A percentile compares a stretch with the other conserved stretches of the same genome.
These are phyloP conservation scores for Xylaria longipes DNA, from an alignment of 495 filamentous ascomycete genomes.

Conservation along the genomic window DNA sequence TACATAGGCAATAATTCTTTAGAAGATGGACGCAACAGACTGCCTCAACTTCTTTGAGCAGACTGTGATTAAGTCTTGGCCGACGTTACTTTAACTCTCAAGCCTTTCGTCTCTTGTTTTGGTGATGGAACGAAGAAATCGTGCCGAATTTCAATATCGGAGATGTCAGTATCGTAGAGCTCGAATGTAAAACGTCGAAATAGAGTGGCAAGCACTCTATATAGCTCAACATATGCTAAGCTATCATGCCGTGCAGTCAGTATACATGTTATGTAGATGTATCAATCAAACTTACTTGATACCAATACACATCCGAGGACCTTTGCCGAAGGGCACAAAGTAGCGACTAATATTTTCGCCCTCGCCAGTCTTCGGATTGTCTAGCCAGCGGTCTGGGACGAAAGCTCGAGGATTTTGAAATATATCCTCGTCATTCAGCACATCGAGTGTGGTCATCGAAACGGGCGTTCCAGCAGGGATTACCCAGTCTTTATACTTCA, in stretches of 20 bases:
- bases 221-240: conserved; percentile 19
- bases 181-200: conserved; percentile 17
- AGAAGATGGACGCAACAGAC: too few relatives aligned
- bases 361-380: conserved; percentile 14
- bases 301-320: conserved; percentile 13
- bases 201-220: conserved; percentile 14
- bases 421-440: conserved; percentile 48
- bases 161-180: conserved; percentile 13
- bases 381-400: conserved; percentile 54
- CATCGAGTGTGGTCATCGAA: conserved; percentile 35
- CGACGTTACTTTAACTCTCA: background rate
- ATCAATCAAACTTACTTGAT: background rate
- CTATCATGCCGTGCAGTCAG: background rate
- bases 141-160: background rate
- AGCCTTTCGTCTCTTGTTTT: background rate
- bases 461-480: conserved; percentile 37
- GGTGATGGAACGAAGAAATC: conserved; percentile 15
- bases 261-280: too few relatives aligned
- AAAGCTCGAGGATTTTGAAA: conserved; percentile 48
- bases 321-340: conserved; percentile 12
- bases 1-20: too few relatives aligned
- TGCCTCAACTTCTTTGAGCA: background rate
- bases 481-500: conserved; percentile 46
- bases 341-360: background rate
- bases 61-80: background rate